These are phyloP conservation scores for Trematosphaeria pertusa DNA, from an alignment of 2,329 filamentous ascomycete species.

Conservation along the genomic window DNA sequence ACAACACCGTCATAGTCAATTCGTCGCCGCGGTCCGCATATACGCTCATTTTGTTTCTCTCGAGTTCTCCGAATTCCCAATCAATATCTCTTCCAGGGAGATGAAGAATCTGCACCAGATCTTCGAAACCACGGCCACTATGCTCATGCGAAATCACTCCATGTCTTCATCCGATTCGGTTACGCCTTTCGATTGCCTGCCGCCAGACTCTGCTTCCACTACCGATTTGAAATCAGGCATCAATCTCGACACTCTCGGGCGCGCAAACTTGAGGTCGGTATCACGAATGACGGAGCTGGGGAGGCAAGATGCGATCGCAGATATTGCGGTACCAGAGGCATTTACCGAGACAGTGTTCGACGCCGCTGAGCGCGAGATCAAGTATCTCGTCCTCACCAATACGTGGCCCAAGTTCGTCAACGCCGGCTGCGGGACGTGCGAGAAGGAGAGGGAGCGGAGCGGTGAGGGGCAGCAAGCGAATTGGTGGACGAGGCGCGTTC, in stretches of 20 bases:
- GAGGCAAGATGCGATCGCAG: slow-evolving; percentile 22
- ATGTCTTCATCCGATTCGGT: slow-evolving; percentile 26
- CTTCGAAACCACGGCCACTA: slow-evolving; percentile 30
- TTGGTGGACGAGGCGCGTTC: slow-evolving; percentile 5
- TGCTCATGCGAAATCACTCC: slow-evolving; percentile 28
- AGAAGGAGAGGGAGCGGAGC: slow-evolving; percentile 24
- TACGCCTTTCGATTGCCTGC: slow-evolving; percentile 37
- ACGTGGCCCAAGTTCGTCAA: slow-evolving; percentile 48
- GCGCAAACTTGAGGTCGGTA: slow-evolving; percentile 36
- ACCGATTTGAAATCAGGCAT: slow-evolving; percentile 21
- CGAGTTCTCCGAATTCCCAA: slow-evolving; percentile 43
- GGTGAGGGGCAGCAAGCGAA: slow-evolving; percentile 16
- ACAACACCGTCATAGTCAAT: slow-evolving; percentile 35
- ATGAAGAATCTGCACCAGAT: slow-evolving; percentile 36
- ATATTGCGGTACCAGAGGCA: slow-evolving; percentile 29
- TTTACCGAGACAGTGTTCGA: slow-evolving; percentile 41
- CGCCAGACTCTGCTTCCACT: slow-evolving; percentile 26
- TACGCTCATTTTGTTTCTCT: slow-evolving; percentile 44
- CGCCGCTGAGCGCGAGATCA: slow-evolving; percentile 40
- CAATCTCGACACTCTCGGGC: slow-evolving; percentile 36
- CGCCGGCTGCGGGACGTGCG: slow-evolving; percentile 19
- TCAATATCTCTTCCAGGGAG: slow-evolving; percentile 42
- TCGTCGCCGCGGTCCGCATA: slow-evolving; percentile 38
- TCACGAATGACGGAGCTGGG: slow-evolving; percentile 26
- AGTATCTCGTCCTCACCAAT: slow-evolving; percentile 45